Evolutionary conservation across 345 rosid genomes (phyloP).

Genomic region (Isatis tinctoria): DNA sequence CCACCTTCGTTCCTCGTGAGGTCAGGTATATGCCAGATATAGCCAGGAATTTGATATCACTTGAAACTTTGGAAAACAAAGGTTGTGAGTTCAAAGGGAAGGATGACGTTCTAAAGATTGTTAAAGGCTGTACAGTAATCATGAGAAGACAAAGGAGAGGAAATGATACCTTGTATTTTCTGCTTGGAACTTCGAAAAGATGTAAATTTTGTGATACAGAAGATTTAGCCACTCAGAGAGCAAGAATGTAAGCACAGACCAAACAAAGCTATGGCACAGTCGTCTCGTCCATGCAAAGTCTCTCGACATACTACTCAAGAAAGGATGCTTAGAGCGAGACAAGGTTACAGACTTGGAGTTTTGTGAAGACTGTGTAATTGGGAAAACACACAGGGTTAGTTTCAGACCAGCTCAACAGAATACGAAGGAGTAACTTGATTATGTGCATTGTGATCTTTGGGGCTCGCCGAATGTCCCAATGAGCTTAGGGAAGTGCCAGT

Average conservation of each 20-base stretch:
- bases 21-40: not conserved
- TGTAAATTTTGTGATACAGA: not conserved
- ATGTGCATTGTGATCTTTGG: not conserved
- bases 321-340: not conserved
- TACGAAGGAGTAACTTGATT: not conserved
- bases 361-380: not conserved
- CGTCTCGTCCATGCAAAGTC: not conserved
- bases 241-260: rapidly evolving
- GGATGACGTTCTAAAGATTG: not conserved
- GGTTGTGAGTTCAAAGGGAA: not conserved
- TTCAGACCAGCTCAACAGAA: not conserved
- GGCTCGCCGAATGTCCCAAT: not conserved
- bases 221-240: too few species aligned
- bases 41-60: not conserved
- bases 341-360: not conserved
- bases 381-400: not conserved
- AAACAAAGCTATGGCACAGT: not conserved
- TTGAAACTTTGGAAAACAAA: not conserved
- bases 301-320: not conserved
- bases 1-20: not conserved
- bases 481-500: not conserved
- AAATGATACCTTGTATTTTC: not conserved
- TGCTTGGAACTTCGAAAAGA: not conserved
- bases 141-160: not conserved
- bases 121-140: not conserved